phyloP scores from a whole-genome alignment of 345 rosid genomes.

The Sisymbrium altissimum region DNA sequence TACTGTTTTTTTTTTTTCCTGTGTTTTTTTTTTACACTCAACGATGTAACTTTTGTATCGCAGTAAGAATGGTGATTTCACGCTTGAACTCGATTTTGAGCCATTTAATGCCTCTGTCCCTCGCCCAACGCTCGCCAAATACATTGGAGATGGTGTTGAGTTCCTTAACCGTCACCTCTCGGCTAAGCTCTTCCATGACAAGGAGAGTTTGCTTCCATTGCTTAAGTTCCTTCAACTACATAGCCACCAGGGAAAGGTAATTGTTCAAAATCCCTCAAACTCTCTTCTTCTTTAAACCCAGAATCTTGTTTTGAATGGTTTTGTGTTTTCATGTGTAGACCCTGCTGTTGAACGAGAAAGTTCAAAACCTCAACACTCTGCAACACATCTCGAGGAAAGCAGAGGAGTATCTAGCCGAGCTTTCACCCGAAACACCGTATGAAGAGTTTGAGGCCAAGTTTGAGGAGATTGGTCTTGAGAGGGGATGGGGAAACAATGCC shows the following conservation, averaged over 20 bases:
- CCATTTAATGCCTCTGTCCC: slow-evolving; percentile 89
- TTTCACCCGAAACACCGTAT: slow-evolving; percentile 52
- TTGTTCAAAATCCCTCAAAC: background rate
- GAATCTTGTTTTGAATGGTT: background rate
- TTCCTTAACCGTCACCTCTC: slow-evolving; percentile 98
- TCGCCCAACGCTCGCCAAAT: slow-evolving; percentile 83
- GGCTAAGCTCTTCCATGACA: slow-evolving; percentile 91
- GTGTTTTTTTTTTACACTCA: background rate
- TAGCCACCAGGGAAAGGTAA: slow-evolving; percentile 79
- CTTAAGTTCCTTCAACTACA: slow-evolving; percentile 86
- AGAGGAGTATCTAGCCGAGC: slow-evolving; percentile 64
- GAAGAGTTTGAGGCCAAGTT: slow-evolving; percentile 65
- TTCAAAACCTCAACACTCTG: slow-evolving; percentile 60
- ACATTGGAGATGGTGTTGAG: slow-evolving; percentile 93
- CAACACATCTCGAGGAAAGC: slow-evolving; percentile 84
- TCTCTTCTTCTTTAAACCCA: background rate
- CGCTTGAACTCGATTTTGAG: slow-evolving; percentile 92
- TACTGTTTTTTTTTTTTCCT: background rate
- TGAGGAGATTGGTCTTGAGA: slow-evolving; percentile 91
- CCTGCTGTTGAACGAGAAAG: slow-evolving; percentile 74
- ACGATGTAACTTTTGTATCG: slow-evolving; percentile 5
- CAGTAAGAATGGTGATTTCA: slow-evolving; percentile 76
- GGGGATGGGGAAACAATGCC: slow-evolving; percentile 92
- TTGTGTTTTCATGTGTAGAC: slow-evolving; percentile 42
- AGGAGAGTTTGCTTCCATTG: slow-evolving; percentile 86